Evolutionary conservation across 1,284 basidiomycete species (phyloP), one percentile per base, ranked within the genome.

Genomic region (Ceratobasidium sp.): DNA sequence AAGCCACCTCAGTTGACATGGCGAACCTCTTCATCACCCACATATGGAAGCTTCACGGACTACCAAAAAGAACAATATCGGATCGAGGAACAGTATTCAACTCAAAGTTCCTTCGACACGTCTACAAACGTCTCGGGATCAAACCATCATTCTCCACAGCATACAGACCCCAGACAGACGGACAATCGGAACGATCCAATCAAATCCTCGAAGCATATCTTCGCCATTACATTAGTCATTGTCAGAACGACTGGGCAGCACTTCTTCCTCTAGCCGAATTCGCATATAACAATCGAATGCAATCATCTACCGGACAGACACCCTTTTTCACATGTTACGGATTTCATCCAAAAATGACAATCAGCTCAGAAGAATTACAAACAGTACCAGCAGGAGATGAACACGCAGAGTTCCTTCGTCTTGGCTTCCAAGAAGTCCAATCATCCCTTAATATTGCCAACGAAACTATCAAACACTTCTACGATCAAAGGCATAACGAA

Each of bases 141-240:
- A 74, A 72, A 47, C 78, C 47, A 54, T 75, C 50, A 51, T 74
- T 77, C 41, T 78, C 75, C 14, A 83, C 82, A 4, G 79, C 81
- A 0, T 81, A 78, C 51, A 81, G 81, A 56, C 82, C 81, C 0
- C 77, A 83, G 56, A 80, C 81, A 0, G 80, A 84, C 63, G 81
- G 83, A 0, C 81, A 83, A 54, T 81, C 81, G 0, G 81, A 84
- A 76, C 41, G 77, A 1, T 76, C 79, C 9, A 83, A 84, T 67
- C 79, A 82, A 50, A 56, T 62, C 0, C 47, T 83, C 0, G 81
- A 82, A 66, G 76, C 76, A 15, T 78, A 76, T 45, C 66, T 79
- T 2, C 75, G 78, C 0, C 33, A 54, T 56, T 80, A 75, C 62
- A 48, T n/a, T 15, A 29, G 62, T 3, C 75, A 79, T 45, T 22